phyloP scores from a whole-genome alignment of 2,329 filamentous ascomycete genomes.

The Fusarium longipes region DNA sequence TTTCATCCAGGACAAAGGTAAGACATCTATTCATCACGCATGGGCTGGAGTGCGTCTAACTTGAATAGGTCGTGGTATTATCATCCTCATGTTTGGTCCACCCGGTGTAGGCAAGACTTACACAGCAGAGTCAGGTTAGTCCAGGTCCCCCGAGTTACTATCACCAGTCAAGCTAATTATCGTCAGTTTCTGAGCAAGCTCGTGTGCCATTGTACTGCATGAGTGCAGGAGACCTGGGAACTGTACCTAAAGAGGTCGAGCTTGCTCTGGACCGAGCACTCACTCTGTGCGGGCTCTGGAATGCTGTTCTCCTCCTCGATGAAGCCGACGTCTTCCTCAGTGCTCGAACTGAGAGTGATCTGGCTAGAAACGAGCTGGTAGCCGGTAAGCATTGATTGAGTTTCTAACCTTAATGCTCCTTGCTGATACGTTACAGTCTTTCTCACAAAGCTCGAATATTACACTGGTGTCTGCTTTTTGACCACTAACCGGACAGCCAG shows the following conservation, averaged over 20 bases:
- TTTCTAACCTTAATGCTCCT: too few species aligned
- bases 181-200: slow-evolving; percentile 51
- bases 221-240: slow-evolving; percentile 55
- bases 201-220: slow-evolving; percentile 55
- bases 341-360: slow-evolving; percentile 48
- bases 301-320: slow-evolving; percentile 53
- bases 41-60: neutral
- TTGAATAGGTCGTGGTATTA: slow-evolving; percentile 52
- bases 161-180: neutral
- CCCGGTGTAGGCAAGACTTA: slow-evolving; percentile 61
- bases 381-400: slow-evolving; percentile 22
- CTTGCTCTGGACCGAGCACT: slow-evolving; percentile 49
- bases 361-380: slow-evolving; percentile 56
- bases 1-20: slow-evolving; percentile 51
- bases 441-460: slow-evolving; percentile 51
- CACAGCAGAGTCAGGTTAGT: slow-evolving; percentile 51
- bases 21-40: fast-evolving
- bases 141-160: fast-evolving
- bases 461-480: slow-evolving; percentile 53
- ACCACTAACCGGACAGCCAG: slow-evolving; percentile 52
- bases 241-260: slow-evolving; percentile 51
- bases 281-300: slow-evolving; percentile 60
- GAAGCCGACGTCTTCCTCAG: slow-evolving; percentile 53
- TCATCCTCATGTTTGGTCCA: slow-evolving; percentile 58
- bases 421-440: slow-evolving; percentile 39